Evolutionary conservation across 805 yeast genomes (phyloP).

Genomic region (Pichia californica): DNA sequence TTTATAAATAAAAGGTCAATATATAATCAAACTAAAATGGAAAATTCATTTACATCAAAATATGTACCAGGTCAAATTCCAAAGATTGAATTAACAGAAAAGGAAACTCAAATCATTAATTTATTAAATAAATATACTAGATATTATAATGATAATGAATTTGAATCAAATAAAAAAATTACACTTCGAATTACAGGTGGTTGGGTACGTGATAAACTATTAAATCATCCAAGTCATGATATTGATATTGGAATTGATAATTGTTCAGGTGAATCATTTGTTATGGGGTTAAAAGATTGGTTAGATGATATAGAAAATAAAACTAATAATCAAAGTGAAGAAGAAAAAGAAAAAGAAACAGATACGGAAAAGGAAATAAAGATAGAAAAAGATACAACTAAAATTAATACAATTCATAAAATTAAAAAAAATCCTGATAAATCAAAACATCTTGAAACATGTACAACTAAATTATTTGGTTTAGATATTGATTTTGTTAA

Average conservation of each 20-base stretch:
- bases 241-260: slow-evolving; percentile 86
- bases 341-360: slow-evolving; percentile 14
- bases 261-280: slow-evolving; percentile 83
- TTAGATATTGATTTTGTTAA: slow-evolving; percentile 93
- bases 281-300: slow-evolving; percentile 53
- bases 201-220: slow-evolving; percentile 93
- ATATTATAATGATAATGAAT: slow-evolving; percentile 16
- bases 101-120: slow-evolving; percentile 21
- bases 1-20: neutral
- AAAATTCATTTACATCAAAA: neutral
- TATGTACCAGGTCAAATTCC: slow-evolving; percentile 10
- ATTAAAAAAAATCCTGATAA: slow-evolving; percentile 92
- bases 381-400: neutral
- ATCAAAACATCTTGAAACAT: slow-evolving; percentile 93
- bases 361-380: neutral
- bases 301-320: slow-evolving; percentile 20
- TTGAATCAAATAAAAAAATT: slow-evolving; percentile 16
- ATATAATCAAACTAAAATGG: neutral
- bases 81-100: slow-evolving; percentile 16
- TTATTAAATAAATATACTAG: slow-evolving; percentile 23
- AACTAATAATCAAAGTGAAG: too few relatives aligned
- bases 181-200: slow-evolving; percentile 86
- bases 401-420: slow-evolving; percentile 41
- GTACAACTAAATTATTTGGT: slow-evolving; percentile 80
- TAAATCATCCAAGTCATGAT: slow-evolving; percentile 78